Evolutionary conservation across 2,329 filamentous ascomycete genomes (phyloP).

Genomic region (Sporothrix schenckii): DNA sequence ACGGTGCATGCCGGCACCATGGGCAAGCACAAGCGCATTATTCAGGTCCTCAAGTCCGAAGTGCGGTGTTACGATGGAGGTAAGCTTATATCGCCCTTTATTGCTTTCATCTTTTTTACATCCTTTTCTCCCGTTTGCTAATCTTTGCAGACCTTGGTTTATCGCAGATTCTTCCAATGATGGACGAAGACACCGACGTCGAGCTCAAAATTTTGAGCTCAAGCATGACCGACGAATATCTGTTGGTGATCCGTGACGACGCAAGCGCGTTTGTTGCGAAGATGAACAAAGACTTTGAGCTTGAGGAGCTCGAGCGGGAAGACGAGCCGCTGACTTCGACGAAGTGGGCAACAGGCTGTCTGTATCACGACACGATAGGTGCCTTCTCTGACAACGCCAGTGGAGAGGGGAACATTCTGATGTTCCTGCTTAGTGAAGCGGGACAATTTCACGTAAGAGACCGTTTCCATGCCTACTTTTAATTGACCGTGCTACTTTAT

Average conservation of each 20-base stretch:
- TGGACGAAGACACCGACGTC: conserved; percentile 83
- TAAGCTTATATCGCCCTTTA: conserved; percentile 50
- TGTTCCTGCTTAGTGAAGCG: conserved; percentile 76
- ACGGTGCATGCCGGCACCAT: conserved; percentile 86
- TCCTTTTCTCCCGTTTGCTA: conserved; percentile 10
- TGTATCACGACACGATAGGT: conserved; percentile 71
- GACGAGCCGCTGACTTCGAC: conserved; percentile 59
- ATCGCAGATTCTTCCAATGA: conserved; percentile 87
- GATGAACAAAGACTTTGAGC: conserved; percentile 77
- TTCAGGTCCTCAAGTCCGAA: conserved; percentile 85
- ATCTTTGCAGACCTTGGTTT: conserved; percentile 72
- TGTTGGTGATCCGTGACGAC: conserved; percentile 83
- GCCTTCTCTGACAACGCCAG: conserved; percentile 53
- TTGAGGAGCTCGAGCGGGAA: conserved; percentile 76
- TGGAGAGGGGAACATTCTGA: conserved; percentile 58
- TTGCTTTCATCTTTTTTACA: not conserved
- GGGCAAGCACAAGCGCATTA: conserved; percentile 76
- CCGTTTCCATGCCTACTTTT: not conserved
- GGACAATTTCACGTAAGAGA: conserved; percentile 71
- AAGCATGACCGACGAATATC: conserved; percentile 83
- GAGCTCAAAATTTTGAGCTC: conserved; percentile 78
- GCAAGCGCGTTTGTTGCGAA: conserved; percentile 76
- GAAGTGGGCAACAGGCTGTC: conserved; percentile 80
- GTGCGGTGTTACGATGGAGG: conserved; percentile 88
- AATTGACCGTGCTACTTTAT: not conserved